Conservation (phyloP, 2,329 filamentous ascomycete species). For the Pseudogymnoascus sp. region DNA sequence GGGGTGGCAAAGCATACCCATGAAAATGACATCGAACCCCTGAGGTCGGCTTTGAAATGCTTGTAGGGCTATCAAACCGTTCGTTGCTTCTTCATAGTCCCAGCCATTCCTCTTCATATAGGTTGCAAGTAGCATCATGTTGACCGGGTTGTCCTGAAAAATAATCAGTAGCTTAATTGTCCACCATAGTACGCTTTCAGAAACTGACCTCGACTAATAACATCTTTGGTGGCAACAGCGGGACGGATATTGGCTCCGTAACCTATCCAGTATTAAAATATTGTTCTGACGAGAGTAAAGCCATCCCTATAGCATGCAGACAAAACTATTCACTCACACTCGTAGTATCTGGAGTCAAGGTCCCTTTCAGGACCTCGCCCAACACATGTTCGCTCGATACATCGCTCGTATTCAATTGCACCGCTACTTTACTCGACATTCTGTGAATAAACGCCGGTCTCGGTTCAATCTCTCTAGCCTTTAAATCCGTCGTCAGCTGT, state of each 20-base stretch:
- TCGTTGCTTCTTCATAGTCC: slow-evolving; percentile 31
- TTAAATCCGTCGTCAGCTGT: neutral
- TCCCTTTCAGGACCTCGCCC: neutral
- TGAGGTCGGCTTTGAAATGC: slow-evolving; percentile 29
- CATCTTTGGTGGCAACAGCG: slow-evolving; percentile 14
- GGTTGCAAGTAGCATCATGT: slow-evolving; percentile 28
- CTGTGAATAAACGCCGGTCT: neutral
- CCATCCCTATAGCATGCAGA: neutral
- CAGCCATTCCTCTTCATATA: slow-evolving; percentile 23
- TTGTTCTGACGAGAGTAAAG: neutral
- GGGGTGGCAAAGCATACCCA: slow-evolving; percentile 29
- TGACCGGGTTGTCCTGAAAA: slow-evolving; percentile 33
- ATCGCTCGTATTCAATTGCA: neutral
- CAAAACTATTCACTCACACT: neutral
- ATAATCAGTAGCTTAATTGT: slow-evolving; percentile 19
- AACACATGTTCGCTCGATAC: neutral
- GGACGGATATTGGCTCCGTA: neutral
- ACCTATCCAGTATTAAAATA: neutral
- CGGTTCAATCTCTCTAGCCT: neutral
- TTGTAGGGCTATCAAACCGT: slow-evolving; percentile 39
- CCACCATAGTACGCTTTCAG: slow-evolving; percentile 6
- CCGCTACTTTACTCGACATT: neutral
- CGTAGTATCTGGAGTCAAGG: neutral
- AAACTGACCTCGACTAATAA: slow-evolving; percentile 19
- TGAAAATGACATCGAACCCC: slow-evolving; percentile 36